Evolutionary conservation across 192 early-diverging fungal species (phyloP).

Genomic region (Backusella tuberculispora): DNA sequence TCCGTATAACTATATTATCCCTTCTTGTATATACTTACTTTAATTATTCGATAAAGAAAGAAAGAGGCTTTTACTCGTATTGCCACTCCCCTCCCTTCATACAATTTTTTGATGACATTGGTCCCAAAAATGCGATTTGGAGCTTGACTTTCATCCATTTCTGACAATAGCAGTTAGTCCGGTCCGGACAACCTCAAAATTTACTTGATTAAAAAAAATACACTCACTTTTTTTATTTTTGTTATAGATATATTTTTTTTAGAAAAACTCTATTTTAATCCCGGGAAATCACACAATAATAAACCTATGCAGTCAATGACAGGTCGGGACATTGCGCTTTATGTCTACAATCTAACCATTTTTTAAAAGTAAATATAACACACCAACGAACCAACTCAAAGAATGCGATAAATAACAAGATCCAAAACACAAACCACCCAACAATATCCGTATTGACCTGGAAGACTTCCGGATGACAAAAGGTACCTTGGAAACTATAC

Average conservation of each 20-base stretch:
- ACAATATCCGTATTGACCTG: slow-evolving; percentile 48
- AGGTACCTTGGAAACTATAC: slow-evolving; percentile 72
- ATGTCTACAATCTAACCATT: not conserved
- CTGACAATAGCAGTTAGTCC: not conserved
- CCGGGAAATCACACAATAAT: not conserved
- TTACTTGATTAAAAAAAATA: too few relatives aligned
- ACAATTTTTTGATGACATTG: not conserved
- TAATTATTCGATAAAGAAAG: slow-evolving; percentile 24
- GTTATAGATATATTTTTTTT: too few relatives aligned
- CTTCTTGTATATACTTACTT: slow-evolving; percentile 7
- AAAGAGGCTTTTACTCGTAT: slow-evolving; percentile 16
- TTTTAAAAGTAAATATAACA: slow-evolving; percentile 9
- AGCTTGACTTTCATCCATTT: not conserved
- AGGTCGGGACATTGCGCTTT: not conserved
- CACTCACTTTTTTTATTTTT: too few relatives aligned
- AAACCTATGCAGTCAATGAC: not conserved
- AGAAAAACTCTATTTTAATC: too few relatives aligned
- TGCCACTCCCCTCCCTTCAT: not conserved
- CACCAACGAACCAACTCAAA: slow-evolving; percentile 28
- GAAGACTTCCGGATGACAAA: slow-evolving; percentile 63
- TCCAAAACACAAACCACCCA: slow-evolving; percentile 50
- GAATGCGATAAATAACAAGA: slow-evolving; percentile 29
- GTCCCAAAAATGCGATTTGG: not conserved
- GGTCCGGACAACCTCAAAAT: not conserved
- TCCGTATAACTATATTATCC: not conserved